Evolutionary conservation across 2,329 filamentous ascomycete species (phyloP).

Genomic region (Piedraia hortae): DNA sequence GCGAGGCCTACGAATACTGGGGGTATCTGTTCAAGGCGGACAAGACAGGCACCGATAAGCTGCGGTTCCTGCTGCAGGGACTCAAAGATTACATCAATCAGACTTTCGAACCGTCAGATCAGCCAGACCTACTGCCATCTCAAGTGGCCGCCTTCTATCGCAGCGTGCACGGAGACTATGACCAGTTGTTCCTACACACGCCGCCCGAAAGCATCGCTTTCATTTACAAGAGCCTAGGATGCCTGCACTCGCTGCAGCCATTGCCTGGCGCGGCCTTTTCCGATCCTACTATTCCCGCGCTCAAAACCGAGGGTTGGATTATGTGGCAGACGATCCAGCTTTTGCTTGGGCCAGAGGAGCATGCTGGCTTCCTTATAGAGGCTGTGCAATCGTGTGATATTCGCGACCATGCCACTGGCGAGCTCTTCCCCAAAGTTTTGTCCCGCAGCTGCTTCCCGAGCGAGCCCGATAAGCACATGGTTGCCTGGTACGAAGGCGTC

Average conservation of each 20-base stretch:
- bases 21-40: slow-evolving; percentile 23
- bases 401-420: slow-evolving; percentile 37
- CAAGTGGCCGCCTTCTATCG: slow-evolving; percentile 24
- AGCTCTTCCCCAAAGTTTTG: slow-evolving; percentile 28
- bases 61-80: slow-evolving; percentile 20
- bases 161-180: slow-evolving; percentile 19
- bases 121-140: slow-evolving; percentile 20
- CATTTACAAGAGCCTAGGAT: slow-evolving; percentile 78
- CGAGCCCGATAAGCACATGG: slow-evolving; percentile 50
- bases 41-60: slow-evolving; percentile 21
- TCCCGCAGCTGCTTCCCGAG: slow-evolving; percentile 44
- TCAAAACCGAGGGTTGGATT: slow-evolving; percentile 64
- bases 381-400: slow-evolving; percentile 56
- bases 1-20: slow-evolving; percentile 23
- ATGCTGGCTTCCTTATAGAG: slow-evolving; percentile 57
- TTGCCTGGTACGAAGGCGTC: slow-evolving; percentile 61
- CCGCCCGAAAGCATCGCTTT: slow-evolving; percentile 53
- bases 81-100: slow-evolving; percentile 20
- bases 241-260: slow-evolving; percentile 54
- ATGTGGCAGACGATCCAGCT: slow-evolving; percentile 86
- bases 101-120: slow-evolving; percentile 17
- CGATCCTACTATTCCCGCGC: slow-evolving; percentile 49
- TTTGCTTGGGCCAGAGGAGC: slow-evolving; percentile 62
- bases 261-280: slow-evolving; percentile 33
- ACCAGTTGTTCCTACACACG: slow-evolving; percentile 46